Evolutionary conservation across 1,139 yeast genomes (phyloP).

Genomic region (Saccharomyces hybrid): DNA sequence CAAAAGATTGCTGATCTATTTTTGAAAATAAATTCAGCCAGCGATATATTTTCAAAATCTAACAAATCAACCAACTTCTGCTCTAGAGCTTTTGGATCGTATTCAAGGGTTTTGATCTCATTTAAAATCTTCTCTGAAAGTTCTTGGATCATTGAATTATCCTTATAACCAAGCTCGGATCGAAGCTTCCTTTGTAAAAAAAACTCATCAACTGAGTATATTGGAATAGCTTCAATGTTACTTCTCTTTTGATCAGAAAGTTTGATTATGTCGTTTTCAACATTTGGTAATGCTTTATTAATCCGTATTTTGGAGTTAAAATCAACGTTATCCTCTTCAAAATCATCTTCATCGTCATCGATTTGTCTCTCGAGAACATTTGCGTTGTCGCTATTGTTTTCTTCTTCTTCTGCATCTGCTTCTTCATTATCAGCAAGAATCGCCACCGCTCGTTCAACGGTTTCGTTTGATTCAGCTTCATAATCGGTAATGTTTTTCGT

Average conservation of each 20-base stretch:
- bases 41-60: constrained; percentile 43
- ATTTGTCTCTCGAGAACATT: constrained; percentile 28
- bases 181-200: constrained; percentile 42
- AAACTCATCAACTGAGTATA: constrained; percentile 41
- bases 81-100: constrained; percentile 42
- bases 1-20: constrained; percentile 51
- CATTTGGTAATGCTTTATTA: constrained; percentile 10
- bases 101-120: neutral
- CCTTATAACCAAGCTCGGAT: neutral
- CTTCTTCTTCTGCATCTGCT: constrained; percentile 33
- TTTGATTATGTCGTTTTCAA: constrained; percentile 11
- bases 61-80: constrained; percentile 46
- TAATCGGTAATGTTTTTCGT: constrained; percentile 49
- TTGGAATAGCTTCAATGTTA: constrained; percentile 17
- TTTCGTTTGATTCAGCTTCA: constrained; percentile 20
- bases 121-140: neutral
- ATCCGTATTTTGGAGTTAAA: neutral
- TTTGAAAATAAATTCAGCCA: constrained; percentile 43
- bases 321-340: constrained; percentile 13
- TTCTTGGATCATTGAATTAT: neutral
- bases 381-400: constrained; percentile 16
- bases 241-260: constrained; percentile 5
- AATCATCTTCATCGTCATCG: constrained; percentile 22
- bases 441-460: constrained; percentile 21
- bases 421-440: constrained; percentile 27